Evolutionary conservation across 2,329 filamentous ascomycete species (phyloP), one percentile per base, ranked within the genome.

Genomic region (Xylariomycetidae sp.): DNA sequence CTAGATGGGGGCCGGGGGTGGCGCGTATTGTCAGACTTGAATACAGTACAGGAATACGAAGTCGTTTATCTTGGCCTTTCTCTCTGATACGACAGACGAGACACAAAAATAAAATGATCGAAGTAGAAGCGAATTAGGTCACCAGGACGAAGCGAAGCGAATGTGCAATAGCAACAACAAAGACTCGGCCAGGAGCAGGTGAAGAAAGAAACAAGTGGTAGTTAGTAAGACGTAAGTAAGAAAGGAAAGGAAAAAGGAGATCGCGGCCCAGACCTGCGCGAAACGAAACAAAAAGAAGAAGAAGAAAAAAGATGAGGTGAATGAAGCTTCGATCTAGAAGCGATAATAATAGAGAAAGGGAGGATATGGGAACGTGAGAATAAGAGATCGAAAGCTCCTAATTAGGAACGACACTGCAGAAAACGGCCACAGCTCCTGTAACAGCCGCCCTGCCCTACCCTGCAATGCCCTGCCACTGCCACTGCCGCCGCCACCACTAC

Each of bases 161-260:
- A n/a, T n/a, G n/a, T n/a, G n/a, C n/a, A 29, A 27, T 31, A 30
- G 19, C 29, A 36, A 31, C 41, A 44, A 45, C 46, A 46, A 40
- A 33, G 34, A 48, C 55, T 57, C 53, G 42, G 33, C 55, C 55
- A 47, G 50, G 50, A 57, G 53, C 30, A 41, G 36, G 30, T 22
- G 30, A 25, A 31, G 33, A 42, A 33, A 40, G 19, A 36, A 36
- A 36, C 25, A 46, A 41, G n/a, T n/a, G n/a, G n/a, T n/a, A n/a
- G n/a, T n/a, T n/a, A n/a, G n/a, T n/a, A 44, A 22, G 34, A 23
- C n/a, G 20, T n/a, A 33, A 39, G 27, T 37, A 37, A 31, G 28
- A 39, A 48, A 41, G n/a, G 35, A 46, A 13, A n/a, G 26, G 30
- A 37, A 22, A 23, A 31, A 23, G 20, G n/a, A 23, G n/a, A 23